Evolutionary conservation across 495 filamentous ascomycete species (phyloP).

Genomic region (Margaritispora aquatica): DNA sequence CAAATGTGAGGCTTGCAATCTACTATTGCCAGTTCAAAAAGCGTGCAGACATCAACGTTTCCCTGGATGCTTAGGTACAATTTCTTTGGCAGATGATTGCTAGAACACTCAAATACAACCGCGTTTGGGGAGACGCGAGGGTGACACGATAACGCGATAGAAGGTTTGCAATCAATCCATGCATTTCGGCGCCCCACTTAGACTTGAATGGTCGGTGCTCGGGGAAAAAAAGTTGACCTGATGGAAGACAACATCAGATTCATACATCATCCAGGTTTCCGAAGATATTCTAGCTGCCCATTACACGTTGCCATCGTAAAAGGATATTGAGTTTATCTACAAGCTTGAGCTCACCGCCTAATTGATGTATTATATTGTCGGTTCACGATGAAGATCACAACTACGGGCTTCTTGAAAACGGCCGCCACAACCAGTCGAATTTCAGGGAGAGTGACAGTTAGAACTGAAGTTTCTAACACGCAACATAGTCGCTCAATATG

Average conservation of each 20-base stretch:
- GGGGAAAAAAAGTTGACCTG: background rate
- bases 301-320: too few species aligned
- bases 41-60: too few species aligned
- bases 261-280: too few species aligned
- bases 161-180: background rate
- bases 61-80: too few species aligned
- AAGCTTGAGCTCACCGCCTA: too few species aligned
- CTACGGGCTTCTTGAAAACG: constrained; percentile 42
- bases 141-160: background rate
- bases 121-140: background rate
- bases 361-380: background rate
- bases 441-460: constrained; percentile 37
- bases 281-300: too few species aligned
- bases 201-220: background rate
- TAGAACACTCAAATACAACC: too few species aligned
- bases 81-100: too few species aligned
- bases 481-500: constrained; percentile 27
- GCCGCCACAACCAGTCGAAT: constrained; percentile 42
- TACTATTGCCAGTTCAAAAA: too few species aligned
- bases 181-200: background rate
- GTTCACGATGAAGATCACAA: constrained; percentile 34
- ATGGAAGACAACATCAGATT: background rate
- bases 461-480: constrained; percentile 27
- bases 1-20: too few species aligned
- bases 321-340: too few species aligned